A percentile compares a stretch with the other conserved stretches of the same genome.
Evolutionary conservation across 371 early-diverging fungal species (phyloP).

Genomic region (Mycotypha africana): DNA sequence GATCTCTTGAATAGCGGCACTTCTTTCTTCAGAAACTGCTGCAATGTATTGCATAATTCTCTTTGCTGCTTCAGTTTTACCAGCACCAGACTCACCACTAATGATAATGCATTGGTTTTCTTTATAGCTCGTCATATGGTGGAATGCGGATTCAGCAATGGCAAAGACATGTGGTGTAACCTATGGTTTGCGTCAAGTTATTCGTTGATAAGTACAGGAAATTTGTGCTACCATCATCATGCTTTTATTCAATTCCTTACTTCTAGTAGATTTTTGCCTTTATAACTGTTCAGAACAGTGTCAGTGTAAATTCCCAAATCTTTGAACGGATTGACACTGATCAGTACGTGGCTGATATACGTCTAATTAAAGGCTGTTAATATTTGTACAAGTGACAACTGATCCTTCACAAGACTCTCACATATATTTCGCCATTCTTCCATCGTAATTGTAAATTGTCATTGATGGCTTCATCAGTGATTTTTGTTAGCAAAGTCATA

Average conservation of each 20-base stretch:
- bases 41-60: constrained; percentile 96
- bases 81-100: constrained; percentile 86
- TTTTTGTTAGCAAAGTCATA: constrained; percentile 84
- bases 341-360: constrained; percentile 85
- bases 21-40: constrained; percentile 74
- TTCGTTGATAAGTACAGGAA: too few relatives aligned
- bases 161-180: constrained; percentile 87
- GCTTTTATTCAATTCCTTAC: constrained; percentile 25
- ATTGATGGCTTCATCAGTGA: constrained; percentile 81
- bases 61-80: constrained; percentile 93
- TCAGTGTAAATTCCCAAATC: constrained; percentile 82
- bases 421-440: constrained; percentile 80
- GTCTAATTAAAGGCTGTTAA: constrained; percentile 55
- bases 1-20: constrained; percentile 81
- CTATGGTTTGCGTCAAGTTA: too few relatives aligned
- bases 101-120: constrained; percentile 98
- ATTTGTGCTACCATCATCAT: too few relatives aligned
- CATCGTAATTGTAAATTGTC: constrained; percentile 82
- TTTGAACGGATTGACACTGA: constrained; percentile 85
- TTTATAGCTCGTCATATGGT: constrained; percentile 94
- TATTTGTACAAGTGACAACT: too few relatives aligned
- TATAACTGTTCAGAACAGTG: constrained; percentile 64
- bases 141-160: constrained; percentile 81
- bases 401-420: constrained; percentile 25
- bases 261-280: constrained; percentile 81